Evolutionary conservation across 495 filamentous ascomycete species (phyloP).

Genomic region (Jackrogersella minutella): DNA sequence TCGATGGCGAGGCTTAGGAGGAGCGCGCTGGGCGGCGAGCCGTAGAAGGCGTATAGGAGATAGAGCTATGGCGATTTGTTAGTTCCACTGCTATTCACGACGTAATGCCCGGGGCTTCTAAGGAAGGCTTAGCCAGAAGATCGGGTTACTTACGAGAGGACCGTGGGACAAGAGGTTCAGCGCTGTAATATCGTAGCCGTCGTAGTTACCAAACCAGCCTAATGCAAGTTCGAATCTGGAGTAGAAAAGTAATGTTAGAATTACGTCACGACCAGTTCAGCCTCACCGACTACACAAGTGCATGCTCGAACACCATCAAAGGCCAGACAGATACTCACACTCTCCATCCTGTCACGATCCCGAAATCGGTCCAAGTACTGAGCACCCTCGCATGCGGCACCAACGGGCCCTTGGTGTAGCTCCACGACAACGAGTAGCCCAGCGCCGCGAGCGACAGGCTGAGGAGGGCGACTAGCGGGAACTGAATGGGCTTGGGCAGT

Average conservation of each 20-base stretch:
- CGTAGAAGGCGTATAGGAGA: slow-evolving; percentile 78
- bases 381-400: slow-evolving; percentile 66
- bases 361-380: slow-evolving; percentile 68
- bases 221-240: slow-evolving; percentile 69
- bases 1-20: slow-evolving; percentile 68
- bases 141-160: slow-evolving; percentile 62
- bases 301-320: neutral
- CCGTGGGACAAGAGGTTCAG: slow-evolving; percentile 74
- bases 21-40: slow-evolving; percentile 64
- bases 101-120: neutral
- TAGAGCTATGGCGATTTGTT: slow-evolving; percentile 58
- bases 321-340: slow-evolving; percentile 52
- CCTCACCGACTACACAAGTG: neutral
- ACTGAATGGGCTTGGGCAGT: slow-evolving; percentile 64
- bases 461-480: slow-evolving; percentile 68
- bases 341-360: slow-evolving; percentile 69
- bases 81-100: neutral
- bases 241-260: slow-evolving; percentile 34
- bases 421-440: slow-evolving; percentile 62
- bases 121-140: neutral
- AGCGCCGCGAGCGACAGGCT: slow-evolving; percentile 67
- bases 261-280: slow-evolving; percentile 37
- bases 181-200: slow-evolving; percentile 73
- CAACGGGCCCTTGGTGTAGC: slow-evolving; percentile 63
- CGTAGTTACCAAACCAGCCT: slow-evolving; percentile 74